These are phyloP conservation scores for Gaertneriomyces semiglobifer DNA, from an alignment of 192 early-diverging fungal genomes.

Conservation along the genomic window DNA sequence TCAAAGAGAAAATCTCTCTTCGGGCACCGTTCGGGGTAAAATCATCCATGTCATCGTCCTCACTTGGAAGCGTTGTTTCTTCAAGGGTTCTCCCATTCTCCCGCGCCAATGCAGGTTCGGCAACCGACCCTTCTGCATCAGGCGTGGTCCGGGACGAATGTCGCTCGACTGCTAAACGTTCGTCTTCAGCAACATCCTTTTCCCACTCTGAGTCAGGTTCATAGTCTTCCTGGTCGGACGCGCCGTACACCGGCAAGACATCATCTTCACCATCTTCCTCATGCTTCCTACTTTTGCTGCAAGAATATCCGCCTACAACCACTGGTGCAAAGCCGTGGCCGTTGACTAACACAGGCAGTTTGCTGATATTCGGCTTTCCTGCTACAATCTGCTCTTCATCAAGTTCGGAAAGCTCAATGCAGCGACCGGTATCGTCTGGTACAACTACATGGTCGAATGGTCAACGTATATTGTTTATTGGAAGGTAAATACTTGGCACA, in stretches of 20 bases:
- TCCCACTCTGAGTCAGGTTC: constrained; percentile 37
- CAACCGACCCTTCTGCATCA: neutral
- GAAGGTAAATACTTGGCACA: no score
- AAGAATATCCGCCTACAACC: constrained; percentile 27
- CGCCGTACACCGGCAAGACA: constrained; percentile 45
- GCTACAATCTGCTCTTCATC: no score
- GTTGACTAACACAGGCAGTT: constrained; percentile 17
- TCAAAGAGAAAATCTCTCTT: neutral
- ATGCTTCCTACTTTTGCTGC: constrained; percentile 13
- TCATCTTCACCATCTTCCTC: constrained; percentile 20
- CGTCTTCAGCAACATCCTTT: constrained; percentile 14
- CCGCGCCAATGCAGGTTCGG: neutral
- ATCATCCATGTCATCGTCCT: constrained; percentile 16
- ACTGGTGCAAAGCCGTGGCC: constrained; percentile 15
- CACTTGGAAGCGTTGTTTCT: neutral
- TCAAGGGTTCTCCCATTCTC: neutral
- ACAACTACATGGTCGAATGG: no score
- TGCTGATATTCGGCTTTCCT: neutral
- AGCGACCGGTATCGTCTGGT: no score
- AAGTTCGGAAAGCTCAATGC: no score
- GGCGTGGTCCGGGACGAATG: neutral
- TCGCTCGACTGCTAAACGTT: neutral
- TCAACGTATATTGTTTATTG: no score
- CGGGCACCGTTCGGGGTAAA: constrained; percentile 10
- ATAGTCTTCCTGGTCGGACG: constrained; percentile 44